Conservation (phyloP, 2,329 filamentous ascomycete species). For the Hypomyces rosellus region DNA sequence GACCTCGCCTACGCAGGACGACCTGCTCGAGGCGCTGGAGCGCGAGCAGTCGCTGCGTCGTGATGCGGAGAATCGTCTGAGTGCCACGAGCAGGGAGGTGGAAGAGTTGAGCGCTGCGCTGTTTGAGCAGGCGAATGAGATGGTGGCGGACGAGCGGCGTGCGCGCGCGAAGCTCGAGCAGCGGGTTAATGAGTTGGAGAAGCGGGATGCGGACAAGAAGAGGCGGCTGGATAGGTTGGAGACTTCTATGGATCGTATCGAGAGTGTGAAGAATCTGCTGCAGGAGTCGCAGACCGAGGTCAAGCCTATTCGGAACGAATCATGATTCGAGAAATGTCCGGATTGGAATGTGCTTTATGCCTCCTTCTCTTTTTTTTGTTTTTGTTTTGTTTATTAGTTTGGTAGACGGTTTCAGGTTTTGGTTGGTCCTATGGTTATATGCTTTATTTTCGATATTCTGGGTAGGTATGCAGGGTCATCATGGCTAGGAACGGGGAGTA, state of each 20-base stretch:
- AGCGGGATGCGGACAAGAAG: conserved; percentile 63
- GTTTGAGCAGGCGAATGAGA: conserved; percentile 81
- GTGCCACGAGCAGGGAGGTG: conserved; percentile 63
- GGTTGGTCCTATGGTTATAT: too few relatives aligned
- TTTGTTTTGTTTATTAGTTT: too few relatives aligned
- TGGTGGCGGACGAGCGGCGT: conserved; percentile 72
- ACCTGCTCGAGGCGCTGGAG: conserved; percentile 57
- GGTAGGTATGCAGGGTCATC: too few relatives aligned
- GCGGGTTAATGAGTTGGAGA: conserved; percentile 61
- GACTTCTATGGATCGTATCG: conserved; percentile 62
- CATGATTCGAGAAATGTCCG: too few relatives aligned
- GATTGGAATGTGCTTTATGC: too few relatives aligned
- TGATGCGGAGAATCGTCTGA: conserved; percentile 62
- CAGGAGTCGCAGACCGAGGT: conserved; percentile 22
- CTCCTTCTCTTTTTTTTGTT: too few relatives aligned
- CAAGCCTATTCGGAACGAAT: too few relatives aligned
- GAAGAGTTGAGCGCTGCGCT: conserved; percentile 70
- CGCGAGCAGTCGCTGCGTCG: conserved; percentile 61
- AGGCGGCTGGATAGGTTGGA: conserved; percentile 64
- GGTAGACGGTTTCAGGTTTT: too few relatives aligned
- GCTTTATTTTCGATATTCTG: too few relatives aligned
- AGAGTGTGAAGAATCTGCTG: conserved; percentile 60
- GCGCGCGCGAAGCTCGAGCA: conserved; percentile 67
- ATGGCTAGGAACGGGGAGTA: too few relatives aligned
- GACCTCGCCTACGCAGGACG: conserved; percentile 29